Evolutionary conservation across 768 basidiomycete species (phyloP), one percentile per base, ranked within the genome.

Genomic region (Xanthoconium purpureum): DNA sequence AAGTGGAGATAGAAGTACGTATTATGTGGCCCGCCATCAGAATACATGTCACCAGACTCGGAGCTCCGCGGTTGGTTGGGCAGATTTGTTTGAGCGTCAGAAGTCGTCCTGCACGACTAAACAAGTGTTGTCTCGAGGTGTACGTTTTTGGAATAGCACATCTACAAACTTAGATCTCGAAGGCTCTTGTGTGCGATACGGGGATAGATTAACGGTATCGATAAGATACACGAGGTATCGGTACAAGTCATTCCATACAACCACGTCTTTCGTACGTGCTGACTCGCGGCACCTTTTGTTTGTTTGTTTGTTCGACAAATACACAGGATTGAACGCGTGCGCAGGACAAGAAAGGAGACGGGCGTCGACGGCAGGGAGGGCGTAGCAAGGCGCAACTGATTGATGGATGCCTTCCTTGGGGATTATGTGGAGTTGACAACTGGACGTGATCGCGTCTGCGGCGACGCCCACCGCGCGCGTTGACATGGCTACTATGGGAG

Each of bases 51-150:
- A 59, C 28, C 69, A 24, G 24, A 24, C 24, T 24, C 24, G 69
- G 61, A 72, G 30, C 43, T 71, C 69, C 69, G 69, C 69, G 71
- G 69, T 71, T 64, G 45, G 63, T 40, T 28, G 39, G 48, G 29
- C 20, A 24, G 52, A 13, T 53, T 30, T 49, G 47, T 42, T 56
- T 29, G 47, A 45, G 33, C 40, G 24, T 39, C 28, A 40, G 54
- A 63, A 60, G 53, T 10, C 17, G 12, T 33, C n/a, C 42, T 40
- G 55, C 47, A 55, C 35, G 50, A 63, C 60, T 33, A 47, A 42
- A 46, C 33, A 15, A 36, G 53, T 24, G 46, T 37, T 50, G 50
- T 18, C 51, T 46, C 40, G n/a, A 44, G 37, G 17, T 11, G 20
- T 32, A 56, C 64, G 47, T 36, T 59, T 66, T 57, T 29, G 54